These are phyloP conservation scores for Saccharomycopsis capsularis DNA, from an alignment of 805 yeast species.

Conservation along the genomic window DNA sequence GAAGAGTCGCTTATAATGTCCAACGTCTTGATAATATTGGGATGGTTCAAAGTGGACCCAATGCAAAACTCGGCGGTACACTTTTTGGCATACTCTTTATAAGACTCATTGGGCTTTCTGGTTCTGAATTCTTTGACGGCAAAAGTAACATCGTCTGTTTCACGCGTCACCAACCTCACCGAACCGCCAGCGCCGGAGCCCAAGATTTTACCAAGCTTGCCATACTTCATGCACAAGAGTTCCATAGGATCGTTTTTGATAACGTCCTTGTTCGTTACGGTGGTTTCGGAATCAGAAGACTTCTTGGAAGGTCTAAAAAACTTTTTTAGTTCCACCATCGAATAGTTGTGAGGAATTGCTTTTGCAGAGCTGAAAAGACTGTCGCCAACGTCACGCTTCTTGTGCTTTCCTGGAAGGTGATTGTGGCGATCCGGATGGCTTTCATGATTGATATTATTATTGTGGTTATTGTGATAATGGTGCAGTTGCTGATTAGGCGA, in stretches of 20 bases:
- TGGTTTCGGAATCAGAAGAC: not conserved
- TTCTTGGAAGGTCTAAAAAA: conserved; percentile 2
- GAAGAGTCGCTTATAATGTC: conserved; percentile 59
- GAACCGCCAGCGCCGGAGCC: conserved; percentile 91
- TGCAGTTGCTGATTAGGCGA: not conserved
- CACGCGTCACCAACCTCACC: conserved; percentile 63
- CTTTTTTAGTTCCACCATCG: conserved; percentile 10
- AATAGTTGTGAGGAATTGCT: not conserved
- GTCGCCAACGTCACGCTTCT: too few species aligned
- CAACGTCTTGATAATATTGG: conserved; percentile 70
- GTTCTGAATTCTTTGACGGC: conserved; percentile 82
- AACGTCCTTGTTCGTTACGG: not conserved
- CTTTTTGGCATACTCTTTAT: conserved; percentile 75
- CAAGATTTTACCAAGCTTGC: conserved; percentile 63
- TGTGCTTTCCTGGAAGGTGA: too few species aligned
- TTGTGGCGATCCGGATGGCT: not conserved
- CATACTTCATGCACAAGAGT: conserved; percentile 52
- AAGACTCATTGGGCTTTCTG: conserved; percentile 58
- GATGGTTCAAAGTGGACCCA: conserved; percentile 76
- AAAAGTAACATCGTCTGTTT: conserved; percentile 62
- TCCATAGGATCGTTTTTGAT: conserved; percentile 33
- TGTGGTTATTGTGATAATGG: not conserved
- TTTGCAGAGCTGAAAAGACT: not conserved
- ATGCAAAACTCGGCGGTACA: conserved; percentile 87
- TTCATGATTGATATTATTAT: not conserved